Evolutionary conservation across 179 eudicot species (phyloP), one percentile per base, ranked within the genome.

Genomic region (Silene noctiflora): DNA sequence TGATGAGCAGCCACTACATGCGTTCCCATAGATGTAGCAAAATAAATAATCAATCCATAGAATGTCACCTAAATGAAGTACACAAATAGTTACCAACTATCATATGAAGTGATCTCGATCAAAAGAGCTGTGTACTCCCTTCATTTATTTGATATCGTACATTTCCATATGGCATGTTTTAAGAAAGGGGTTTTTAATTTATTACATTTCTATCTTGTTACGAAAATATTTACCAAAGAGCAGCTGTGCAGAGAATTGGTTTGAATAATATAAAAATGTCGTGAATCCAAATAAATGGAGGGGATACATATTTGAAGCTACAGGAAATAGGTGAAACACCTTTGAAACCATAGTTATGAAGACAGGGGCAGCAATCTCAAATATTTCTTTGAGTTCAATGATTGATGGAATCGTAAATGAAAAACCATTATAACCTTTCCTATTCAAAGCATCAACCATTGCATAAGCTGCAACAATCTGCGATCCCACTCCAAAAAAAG

Each of bases 381-480:
- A 83, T 78, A 93, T 87, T 74, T 89, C 86, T 80, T 76, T 78
- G 73, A 96, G 86, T 83, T 96, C 97, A 74, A 73, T 61, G 62
- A 80, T 71, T 71, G 99, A 88, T 72, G 99, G 99, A 66, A 88
- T 75, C 80, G 88, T 84, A 67, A 93, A 48, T 55, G 90, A 75
- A 75, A 79, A 93, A 22, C 90, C 96, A 84, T 91, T 90, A 81
- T 87, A 96, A 62, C 99, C 99, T 83, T 90, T 93, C 73, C 79
- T 84, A 71, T 85, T 93, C 84, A 96, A 85, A 77, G 90, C 78
- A 67, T 81, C 83, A 75, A 93, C 69, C 99, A 96, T 96, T 84
- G 89, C 86, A 80, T 78, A 91, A 78, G 87, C 94, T 79, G 99
- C 98, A 85, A 91, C 90, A 80, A 93, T 84, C 98, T 96, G 84